A percentile compares a stretch with the other conserved stretches of the same genome.
Conservation (phyloP, 2,329 filamentous ascomycete genomes). For the Chrysosporium queenslandicum region DNA sequence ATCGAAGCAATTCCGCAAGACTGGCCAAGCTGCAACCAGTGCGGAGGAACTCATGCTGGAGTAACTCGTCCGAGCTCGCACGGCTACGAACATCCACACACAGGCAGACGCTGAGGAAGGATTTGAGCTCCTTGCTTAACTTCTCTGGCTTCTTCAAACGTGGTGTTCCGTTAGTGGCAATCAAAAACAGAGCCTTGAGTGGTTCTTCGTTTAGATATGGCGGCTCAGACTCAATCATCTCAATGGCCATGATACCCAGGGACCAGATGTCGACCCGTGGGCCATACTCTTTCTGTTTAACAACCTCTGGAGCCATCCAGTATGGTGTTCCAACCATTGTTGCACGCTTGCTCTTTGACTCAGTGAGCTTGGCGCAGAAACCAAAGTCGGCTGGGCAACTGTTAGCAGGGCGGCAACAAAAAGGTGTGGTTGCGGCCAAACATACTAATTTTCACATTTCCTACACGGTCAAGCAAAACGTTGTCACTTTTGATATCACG, state of each 20-base stretch:
- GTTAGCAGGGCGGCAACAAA: constrained; percentile 18
- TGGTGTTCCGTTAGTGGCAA: constrained; percentile 94
- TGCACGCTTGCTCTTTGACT: constrained; percentile 90
- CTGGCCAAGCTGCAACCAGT: constrained; percentile 76
- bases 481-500: constrained; percentile 99
- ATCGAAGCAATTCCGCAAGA: constrained; percentile 77
- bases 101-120: constrained; percentile 89
- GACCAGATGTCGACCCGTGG: constrained; percentile 99
- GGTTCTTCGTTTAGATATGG: constrained; percentile 97
- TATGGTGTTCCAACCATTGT: constrained; percentile 99
- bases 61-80: constrained; percentile 79
- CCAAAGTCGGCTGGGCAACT: constrained; percentile 74
- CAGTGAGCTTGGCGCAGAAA: constrained; percentile 96
- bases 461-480: constrained; percentile 82
- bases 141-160: constrained; percentile 97
- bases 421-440: constrained; percentile 26
- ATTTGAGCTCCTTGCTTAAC: constrained; percentile 93
- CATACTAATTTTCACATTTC: constrained; percentile 96
- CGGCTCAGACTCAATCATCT: constrained; percentile 98
- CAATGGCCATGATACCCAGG: constrained; percentile 97
- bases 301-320: constrained; percentile 99
- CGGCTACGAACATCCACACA: constrained; percentile 94
- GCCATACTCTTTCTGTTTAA: constrained; percentile 98
- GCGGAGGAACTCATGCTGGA: constrained; percentile 89
- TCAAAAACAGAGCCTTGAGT: constrained; percentile 91